Evolutionary conservation across 768 basidiomycete species (phyloP).

Genomic region (Dictyophora rubrovolvata): DNA sequence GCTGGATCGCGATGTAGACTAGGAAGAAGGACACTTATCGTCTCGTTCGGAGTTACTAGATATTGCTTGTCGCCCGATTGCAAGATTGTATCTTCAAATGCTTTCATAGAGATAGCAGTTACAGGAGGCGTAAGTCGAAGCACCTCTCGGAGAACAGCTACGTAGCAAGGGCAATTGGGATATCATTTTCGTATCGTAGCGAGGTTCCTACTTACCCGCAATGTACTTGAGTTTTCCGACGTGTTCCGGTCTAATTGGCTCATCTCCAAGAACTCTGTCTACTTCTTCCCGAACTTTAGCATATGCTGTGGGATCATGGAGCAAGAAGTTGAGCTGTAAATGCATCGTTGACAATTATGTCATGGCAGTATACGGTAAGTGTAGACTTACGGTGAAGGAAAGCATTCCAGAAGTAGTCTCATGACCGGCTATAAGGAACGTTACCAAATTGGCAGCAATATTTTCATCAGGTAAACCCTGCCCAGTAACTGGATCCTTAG

Average conservation of each 20-base stretch:
- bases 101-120: slow-evolving; percentile 23
- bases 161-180: background rate
- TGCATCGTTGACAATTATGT: slow-evolving; percentile 22
- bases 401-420: slow-evolving; percentile 27
- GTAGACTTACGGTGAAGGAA: background rate
- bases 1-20: slow-evolving; percentile 29
- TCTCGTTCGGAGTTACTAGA: slow-evolving; percentile 22
- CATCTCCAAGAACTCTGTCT: slow-evolving; percentile 32
- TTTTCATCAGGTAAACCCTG: slow-evolving; percentile 29
- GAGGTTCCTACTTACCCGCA: slow-evolving; percentile 19
- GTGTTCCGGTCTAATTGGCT: slow-evolving; percentile 28
- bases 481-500: slow-evolving; percentile 36
- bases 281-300: slow-evolving; percentile 37
- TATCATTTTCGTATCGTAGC: background rate
- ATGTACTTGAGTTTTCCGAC: slow-evolving; percentile 35
- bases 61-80: slow-evolving; percentile 28
- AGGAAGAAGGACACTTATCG: slow-evolving; percentile 21
- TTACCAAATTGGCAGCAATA: slow-evolving; percentile 31
- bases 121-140: slow-evolving; percentile 32
- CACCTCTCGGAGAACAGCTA: slow-evolving; percentile 26
- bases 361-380: background rate
- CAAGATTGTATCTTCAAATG: slow-evolving; percentile 29
- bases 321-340: slow-evolving; percentile 35
- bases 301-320: slow-evolving; percentile 34
- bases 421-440: slow-evolving; percentile 41